Evolutionary conservation across 1,139 yeast species (phyloP).

Genomic region (Sugiyamaella pinicola): DNA sequence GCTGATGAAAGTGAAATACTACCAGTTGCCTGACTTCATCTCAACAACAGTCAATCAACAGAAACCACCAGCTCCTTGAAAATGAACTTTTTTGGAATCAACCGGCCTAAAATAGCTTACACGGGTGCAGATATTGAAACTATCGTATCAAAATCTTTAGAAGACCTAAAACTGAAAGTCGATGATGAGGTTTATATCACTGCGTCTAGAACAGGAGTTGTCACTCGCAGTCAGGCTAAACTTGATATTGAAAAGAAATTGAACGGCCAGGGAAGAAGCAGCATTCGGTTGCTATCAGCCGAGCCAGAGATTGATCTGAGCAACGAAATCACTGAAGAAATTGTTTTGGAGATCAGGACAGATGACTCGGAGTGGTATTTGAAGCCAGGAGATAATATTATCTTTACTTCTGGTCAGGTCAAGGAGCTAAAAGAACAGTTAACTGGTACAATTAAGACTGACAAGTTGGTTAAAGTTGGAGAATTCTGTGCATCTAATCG

Average conservation of each 20-base stretch:
- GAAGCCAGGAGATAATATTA: slow-evolving; percentile 19
- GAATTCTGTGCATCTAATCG: slow-evolving; percentile 13
- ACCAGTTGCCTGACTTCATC: no score
- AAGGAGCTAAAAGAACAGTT: background rate
- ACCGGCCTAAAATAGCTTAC: slow-evolving; percentile 19
- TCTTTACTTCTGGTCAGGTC: slow-evolving; percentile 21
- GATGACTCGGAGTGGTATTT: background rate
- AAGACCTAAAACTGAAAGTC: slow-evolving; percentile 20
- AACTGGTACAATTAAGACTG: background rate
- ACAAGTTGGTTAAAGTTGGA: background rate
- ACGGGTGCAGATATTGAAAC: slow-evolving; percentile 26
- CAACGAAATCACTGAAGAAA: slow-evolving; percentile 18
- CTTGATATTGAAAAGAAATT: slow-evolving; percentile 26
- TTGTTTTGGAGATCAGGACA: slow-evolving; percentile 12
- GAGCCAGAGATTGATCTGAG: slow-evolving; percentile 28
- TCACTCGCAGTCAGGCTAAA: slow-evolving; percentile 28
- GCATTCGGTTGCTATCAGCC: slow-evolving; percentile 26
- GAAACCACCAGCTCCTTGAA: background rate
- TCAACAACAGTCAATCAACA: background rate
- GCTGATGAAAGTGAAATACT: slow-evolving; percentile 1
- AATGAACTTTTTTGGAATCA: slow-evolving; percentile 15
- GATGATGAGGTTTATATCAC: slow-evolving; percentile 30
- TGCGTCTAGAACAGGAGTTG: slow-evolving; percentile 26
- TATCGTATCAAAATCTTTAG: slow-evolving; percentile 25
- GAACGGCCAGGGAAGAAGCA: slow-evolving; percentile 28